These are phyloP conservation scores for Paramecium caudatum DNA, from an alignment of 73 alveolate species.

Conservation along the genomic window DNA sequence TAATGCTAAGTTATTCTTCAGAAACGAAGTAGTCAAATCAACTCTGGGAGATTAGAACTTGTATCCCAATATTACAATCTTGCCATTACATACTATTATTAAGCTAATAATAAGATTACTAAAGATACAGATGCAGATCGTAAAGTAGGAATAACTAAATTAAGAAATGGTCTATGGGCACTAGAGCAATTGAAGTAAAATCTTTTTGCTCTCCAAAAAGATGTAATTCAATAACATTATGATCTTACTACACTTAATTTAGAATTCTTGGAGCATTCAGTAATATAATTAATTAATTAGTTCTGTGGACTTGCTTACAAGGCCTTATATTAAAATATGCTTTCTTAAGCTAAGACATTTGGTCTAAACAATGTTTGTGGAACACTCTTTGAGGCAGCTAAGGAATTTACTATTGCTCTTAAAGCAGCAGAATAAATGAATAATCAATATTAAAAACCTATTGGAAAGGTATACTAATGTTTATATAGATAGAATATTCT, in stretches of 20 bases:
- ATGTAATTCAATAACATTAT: background rate
- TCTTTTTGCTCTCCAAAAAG: background rate
- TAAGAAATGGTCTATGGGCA: constrained; percentile 70
- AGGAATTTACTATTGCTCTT: constrained; percentile 7
- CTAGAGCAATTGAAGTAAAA: background rate
- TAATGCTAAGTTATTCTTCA: background rate
- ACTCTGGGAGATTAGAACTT: constrained; percentile 31
- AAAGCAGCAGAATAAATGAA: constrained; percentile 23
- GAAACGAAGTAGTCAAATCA: background rate
- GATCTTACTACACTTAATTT: background rate
- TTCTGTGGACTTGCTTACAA: constrained; percentile 40
- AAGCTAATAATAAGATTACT: background rate
- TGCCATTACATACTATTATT: background rate
- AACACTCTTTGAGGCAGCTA: constrained; percentile 54
- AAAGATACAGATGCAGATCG: constrained; percentile 46
- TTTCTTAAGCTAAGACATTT: constrained; percentile 1
- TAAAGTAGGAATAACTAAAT: background rate
- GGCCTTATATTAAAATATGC: constrained; percentile 43
- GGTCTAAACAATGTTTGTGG: constrained; percentile 28
- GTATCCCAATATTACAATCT: constrained; percentile 32
- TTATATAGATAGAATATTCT: background rate
- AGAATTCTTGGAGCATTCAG: constrained; percentile 48
- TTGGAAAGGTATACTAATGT: background rate
- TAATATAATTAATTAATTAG: background rate
- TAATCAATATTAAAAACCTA: background rate